Evolutionary conservation across 1,284 basidiomycete genomes (phyloP).

Genomic region (Lentinus polychrous): DNA sequence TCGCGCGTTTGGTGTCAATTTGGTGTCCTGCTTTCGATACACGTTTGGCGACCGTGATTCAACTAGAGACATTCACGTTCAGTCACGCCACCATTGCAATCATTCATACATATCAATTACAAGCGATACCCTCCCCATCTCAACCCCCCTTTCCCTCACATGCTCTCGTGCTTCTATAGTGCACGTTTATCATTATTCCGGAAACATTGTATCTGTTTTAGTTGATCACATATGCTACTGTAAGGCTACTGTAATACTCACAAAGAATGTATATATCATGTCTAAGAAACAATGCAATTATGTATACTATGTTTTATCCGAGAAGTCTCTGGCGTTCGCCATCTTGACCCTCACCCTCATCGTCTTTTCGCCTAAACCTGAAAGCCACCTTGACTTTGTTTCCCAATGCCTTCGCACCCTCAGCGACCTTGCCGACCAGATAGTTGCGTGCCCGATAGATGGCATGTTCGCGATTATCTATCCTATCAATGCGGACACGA

Average conservation of each 20-base stretch:
- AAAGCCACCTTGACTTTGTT: slow-evolving; percentile 6
- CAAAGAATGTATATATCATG: not conserved
- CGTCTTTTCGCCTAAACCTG: slow-evolving; percentile 6
- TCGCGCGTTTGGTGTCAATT: no score
- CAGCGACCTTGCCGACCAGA: slow-evolving; percentile 13
- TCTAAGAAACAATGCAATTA: not conserved
- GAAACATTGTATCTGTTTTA: not conserved
- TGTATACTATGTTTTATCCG: slow-evolving; percentile 11
- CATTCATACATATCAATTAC: not conserved
- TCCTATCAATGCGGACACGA: slow-evolving; percentile 63
- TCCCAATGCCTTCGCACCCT: slow-evolving; percentile 10
- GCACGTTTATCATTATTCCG: not conserved
- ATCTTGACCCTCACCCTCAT: slow-evolving; percentile 7
- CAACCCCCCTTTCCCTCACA: not conserved
- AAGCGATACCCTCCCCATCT: no score
- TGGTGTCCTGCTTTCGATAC: no score
- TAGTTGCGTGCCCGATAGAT: slow-evolving; percentile 35
- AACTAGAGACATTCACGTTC: no score
- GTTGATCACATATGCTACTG: not conserved
- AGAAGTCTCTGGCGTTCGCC: slow-evolving; percentile 18
- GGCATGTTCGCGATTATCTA: slow-evolving; percentile 43
- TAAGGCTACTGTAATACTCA: not conserved
- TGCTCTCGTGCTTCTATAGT: not conserved
- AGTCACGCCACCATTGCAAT: not conserved
- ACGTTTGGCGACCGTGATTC: no score